These are phyloP conservation scores for Sporothrix dimorphospora DNA, from an alignment of 2,329 filamentous ascomycete genomes.

Conservation along the genomic window DNA sequence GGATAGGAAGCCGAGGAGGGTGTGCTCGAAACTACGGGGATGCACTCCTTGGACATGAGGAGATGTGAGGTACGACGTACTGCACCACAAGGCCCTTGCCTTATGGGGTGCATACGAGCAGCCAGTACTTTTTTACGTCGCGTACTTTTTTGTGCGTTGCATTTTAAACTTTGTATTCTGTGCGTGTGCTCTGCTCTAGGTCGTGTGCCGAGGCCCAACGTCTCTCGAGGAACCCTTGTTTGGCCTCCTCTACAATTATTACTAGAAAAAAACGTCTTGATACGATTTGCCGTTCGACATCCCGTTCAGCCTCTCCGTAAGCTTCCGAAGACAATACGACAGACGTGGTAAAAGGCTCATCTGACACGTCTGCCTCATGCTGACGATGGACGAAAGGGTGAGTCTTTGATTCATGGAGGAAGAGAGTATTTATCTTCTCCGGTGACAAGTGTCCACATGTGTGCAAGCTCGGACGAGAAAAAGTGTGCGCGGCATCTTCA, in stretches of 20 bases:
- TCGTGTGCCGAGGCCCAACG: conserved; percentile 1
- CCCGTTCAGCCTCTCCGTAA: not conserved
- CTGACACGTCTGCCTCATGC: not conserved
- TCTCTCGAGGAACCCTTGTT: not conserved
- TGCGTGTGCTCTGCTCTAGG: not conserved
- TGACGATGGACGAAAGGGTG: not conserved
- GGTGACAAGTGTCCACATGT: not conserved
- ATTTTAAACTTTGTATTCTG: not conserved
- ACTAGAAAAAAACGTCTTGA: no score
- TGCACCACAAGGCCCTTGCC: not conserved
- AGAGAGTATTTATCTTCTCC: not conserved
- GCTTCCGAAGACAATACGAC: not conserved
- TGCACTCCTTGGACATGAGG: not conserved
- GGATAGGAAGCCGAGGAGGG: not conserved
- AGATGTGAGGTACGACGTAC: not conserved
- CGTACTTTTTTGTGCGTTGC: not conserved
- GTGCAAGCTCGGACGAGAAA: not conserved
- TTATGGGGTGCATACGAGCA: not conserved
- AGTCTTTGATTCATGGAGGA: not conserved
- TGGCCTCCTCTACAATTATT: no score
- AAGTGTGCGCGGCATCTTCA: not conserved
- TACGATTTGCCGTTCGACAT: not conserved
- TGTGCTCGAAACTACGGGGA: not conserved
- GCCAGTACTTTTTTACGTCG: not conserved
- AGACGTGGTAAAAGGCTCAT: not conserved